Evolutionary conservation across 768 basidiomycete species (phyloP), one percentile per base, ranked within the genome.

Genomic region (Chalciporus sphaerocephalus): DNA sequence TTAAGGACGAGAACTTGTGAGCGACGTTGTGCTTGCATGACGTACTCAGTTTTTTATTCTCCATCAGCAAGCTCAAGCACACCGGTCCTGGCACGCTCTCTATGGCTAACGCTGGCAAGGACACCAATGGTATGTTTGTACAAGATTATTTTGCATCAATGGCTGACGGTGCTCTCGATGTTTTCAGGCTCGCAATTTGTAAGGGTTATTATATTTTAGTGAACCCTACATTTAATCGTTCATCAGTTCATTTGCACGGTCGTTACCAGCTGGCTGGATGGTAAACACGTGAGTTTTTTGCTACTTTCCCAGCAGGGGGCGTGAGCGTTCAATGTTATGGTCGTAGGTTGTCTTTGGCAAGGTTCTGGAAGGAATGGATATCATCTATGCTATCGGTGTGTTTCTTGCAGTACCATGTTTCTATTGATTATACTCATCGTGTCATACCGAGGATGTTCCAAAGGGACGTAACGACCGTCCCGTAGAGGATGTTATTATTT

Each of bases 1-100:
- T 99, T 69, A 76, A 85, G 43, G 95, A 98, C 55, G 96, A 98
- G 74, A 98, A 97, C 77, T 93, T 93, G 90, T 91, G 55, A 65
- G 82, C 60, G 22, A 33, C 13, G 11, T 15, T 17, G 18, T 1
- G n/a, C 20, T 12, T 13, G 2, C 20, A 13, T 20, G 10, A 21
- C 41, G 18, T 3, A 32, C 0, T 21, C 15, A n/a, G 34, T 20
- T 16, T 42, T 18, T 28, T 37, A 40, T 4, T 13, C 11, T 9
- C 21, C 48, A 2, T 38, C 56, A 96, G 93, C 78, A 96, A 97
- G 79, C 87, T 98, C 67, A 84, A 82, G 66, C 95, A 99, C 75
- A 87, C 88, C 57, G 83, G 81, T 28, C 80, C 89, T 40, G 94
- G 94, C 51, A 75, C 78, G 46, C 79, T 95, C 47, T 93, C 92